Conservation (phyloP, 306 rosid species). For the Cucumis sativus region DNA sequence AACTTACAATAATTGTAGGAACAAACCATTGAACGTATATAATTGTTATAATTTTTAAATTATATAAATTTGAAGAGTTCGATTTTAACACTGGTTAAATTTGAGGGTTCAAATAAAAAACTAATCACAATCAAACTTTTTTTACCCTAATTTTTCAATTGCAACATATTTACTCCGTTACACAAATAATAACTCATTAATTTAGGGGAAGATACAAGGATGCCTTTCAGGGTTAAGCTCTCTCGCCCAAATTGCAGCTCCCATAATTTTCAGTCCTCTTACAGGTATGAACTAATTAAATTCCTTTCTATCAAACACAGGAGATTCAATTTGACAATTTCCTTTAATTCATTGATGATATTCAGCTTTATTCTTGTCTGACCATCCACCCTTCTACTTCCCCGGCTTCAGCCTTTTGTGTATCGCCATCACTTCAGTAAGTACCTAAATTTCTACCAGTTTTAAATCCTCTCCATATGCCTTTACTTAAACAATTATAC, state of each 20-base stretch:
- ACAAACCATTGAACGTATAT: too few species aligned
- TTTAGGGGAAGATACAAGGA: conserved; percentile 86
- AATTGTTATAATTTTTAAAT: too few species aligned
- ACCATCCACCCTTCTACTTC: conserved; percentile 62
- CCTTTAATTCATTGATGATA: neutral
- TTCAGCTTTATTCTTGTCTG: conserved; percentile 76
- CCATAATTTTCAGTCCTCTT: conserved; percentile 65
- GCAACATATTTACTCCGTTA: neutral
- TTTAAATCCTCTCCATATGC: neutral
- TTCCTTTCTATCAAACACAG: neutral
- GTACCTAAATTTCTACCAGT: neutral
- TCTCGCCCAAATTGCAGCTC: conserved; percentile 60
- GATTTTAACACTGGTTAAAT: too few species aligned
- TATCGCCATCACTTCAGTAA: conserved; percentile 45
- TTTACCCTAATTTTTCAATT: neutral
- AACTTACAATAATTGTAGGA: too few species aligned
- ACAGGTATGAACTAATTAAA: conserved; percentile 31
- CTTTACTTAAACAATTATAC: neutral
- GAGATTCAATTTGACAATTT: conserved; percentile 4
- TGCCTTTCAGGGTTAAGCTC: conserved; percentile 72
- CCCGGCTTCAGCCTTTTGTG: conserved; percentile 90
- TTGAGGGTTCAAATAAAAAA: too few species aligned
- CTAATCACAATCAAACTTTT: too few species aligned
- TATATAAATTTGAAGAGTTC: too few species aligned
- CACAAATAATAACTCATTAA: neutral